phyloP scores from a whole-genome alignment of 2,329 filamentous ascomycete genomes.

The Sarocladium brachiariae region DNA sequence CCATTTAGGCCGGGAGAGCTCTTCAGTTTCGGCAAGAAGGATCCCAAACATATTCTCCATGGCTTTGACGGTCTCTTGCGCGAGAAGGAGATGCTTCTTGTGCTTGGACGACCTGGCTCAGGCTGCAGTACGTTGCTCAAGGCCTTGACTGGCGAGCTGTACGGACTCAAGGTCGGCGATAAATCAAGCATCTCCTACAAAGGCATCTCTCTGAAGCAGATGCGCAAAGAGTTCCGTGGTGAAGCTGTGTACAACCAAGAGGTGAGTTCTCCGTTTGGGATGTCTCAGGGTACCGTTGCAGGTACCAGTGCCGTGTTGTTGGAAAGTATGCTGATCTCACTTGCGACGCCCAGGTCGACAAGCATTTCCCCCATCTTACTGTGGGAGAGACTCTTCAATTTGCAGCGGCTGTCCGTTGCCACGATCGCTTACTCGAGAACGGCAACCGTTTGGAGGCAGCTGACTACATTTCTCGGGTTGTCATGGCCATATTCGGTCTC shows the following conservation, averaged over 20 bases:
- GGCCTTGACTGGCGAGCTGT: conserved; percentile 51
- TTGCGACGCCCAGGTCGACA: conserved; percentile 54
- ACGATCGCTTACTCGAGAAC: conserved; percentile 3
- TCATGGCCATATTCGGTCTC: conserved; percentile 66
- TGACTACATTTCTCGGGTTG: conserved; percentile 30
- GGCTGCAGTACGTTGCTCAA: conserved; percentile 61
- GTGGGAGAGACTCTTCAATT: conserved; percentile 70
- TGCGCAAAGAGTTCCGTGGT: conserved; percentile 55
- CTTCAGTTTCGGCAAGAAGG: conserved; percentile 38
- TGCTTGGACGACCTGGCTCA: conserved; percentile 59
- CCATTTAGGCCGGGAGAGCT: conserved; percentile 52
- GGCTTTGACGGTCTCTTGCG: conserved; percentile 58
- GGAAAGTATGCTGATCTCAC: too few relatives aligned
- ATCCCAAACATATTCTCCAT: conserved; percentile 53
- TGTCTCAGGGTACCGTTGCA: too few relatives aligned
- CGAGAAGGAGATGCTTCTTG: conserved; percentile 60
- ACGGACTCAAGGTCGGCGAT: conserved; percentile 47
- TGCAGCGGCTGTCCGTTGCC: conserved; percentile 53
- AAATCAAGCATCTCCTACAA: conserved; percentile 54
- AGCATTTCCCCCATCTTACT: conserved; percentile 72
- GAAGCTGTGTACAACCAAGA: conserved; percentile 72
- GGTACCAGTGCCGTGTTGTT: too few relatives aligned
- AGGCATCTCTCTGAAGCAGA: conserved; percentile 46
- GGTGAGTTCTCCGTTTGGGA: conserved; percentile 27
- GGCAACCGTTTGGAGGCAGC: conserved; percentile 1